Conservation (phyloP, 2,329 filamentous ascomycete genomes). For the Fusarium sp. region DNA sequence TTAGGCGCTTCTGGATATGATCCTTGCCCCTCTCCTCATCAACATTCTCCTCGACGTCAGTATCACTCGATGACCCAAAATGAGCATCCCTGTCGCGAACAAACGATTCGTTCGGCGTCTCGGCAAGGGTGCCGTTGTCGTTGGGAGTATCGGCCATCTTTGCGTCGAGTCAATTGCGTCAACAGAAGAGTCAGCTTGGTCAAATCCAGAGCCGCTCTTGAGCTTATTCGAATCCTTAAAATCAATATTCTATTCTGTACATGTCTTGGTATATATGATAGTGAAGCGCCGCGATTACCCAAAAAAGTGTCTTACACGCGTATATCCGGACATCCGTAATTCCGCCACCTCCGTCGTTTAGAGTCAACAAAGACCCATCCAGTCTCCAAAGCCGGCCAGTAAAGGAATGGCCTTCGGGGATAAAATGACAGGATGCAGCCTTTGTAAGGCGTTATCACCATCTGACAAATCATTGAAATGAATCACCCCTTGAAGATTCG, state of each 20-base stretch:
- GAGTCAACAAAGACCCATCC: conserved; percentile 13
- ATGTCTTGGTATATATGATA: conserved; percentile 3
- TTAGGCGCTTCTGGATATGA: conserved; percentile 34
- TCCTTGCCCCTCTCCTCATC: conserved; percentile 33
- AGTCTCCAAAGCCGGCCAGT: conserved; percentile 5
- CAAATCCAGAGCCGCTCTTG: neutral
- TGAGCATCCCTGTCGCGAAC: conserved; percentile 2
- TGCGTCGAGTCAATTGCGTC: neutral
- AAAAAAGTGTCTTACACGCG: neutral
- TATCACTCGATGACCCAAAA: conserved; percentile 32
- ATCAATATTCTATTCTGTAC: neutral
- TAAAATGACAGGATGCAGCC: neutral
- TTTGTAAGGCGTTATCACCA: neutral
- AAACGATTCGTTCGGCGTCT: neutral
- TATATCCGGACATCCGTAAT: conserved; percentile 10
- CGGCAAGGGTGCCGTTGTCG: conserved; percentile 3
- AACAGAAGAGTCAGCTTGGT: neutral
- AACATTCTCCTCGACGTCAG: conserved; percentile 28
- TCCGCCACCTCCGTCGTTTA: neutral
- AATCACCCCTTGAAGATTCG: neutral
- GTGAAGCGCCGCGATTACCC: neutral
- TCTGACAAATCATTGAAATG: conserved; percentile 2
- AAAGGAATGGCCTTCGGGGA: neutral
- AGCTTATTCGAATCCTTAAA: neutral
- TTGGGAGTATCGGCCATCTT: conserved; percentile 14